Evolutionary conservation across 1,284 basidiomycete species (phyloP), one percentile per base, ranked within the genome.

Genomic region (Austroboletus olivaceoglutinosus): DNA sequence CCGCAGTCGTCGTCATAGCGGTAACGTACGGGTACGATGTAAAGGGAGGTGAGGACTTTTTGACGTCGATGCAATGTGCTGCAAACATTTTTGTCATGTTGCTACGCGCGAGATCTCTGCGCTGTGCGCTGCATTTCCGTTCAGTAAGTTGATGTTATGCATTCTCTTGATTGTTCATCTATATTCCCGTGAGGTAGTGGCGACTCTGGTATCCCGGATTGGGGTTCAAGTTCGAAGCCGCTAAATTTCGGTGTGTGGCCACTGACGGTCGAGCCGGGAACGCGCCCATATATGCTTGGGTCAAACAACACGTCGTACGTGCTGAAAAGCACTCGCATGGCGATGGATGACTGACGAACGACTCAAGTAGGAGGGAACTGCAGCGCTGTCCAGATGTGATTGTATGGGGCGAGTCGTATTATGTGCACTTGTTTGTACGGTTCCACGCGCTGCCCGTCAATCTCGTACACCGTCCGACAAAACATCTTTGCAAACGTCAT

Each of bases 21-120:
- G 36, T 63, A 11, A 56, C 58, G 5, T 63, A 61, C 8, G 60
- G 58, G 18, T 60, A 55, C 21, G 52, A 52, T 34, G 27, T 43
- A 2, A 51, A 48, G 16, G 37, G 25, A 1, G 43, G 39, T 6
- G 60, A 56, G 10, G 15, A 41, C 3, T 55, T 45, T 5, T 47
- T 55, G 10, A n/a, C 41, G 1, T 40, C 48, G 7, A 58, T 58
- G 56, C 50, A 59, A 25, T 57, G 37, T 2, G 52, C 56, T 18
- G 22, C 41, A 15, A 33, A 59, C 4, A 49, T 50, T 19, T n/a
- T 50, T 23, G 1, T 48, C 27, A 5, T 15, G 1, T 43, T 12
- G 15, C n/a, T 4, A 53, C 53, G 0, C 47, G 49, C 1, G 37
- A 61, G 22, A 16, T 29, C 16, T 16, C 41, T 12, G 42, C 45